phyloP scores from a whole-genome alignment of 2,329 filamentous ascomycete genomes.

The Tolypocladium ophioglossoides region DNA sequence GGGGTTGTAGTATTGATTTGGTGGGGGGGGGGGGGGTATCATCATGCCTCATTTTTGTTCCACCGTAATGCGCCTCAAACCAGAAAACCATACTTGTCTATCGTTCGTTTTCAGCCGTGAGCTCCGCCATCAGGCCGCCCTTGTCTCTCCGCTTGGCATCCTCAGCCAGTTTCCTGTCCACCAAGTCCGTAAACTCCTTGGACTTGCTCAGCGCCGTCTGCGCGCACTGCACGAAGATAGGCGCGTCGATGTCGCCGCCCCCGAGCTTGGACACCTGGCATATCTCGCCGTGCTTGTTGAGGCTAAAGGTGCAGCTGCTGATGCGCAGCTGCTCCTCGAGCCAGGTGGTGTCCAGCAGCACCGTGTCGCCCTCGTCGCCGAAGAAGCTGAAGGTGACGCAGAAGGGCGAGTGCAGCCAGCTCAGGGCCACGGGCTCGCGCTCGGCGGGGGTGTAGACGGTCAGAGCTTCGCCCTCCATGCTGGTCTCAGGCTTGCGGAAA shows the following conservation, averaged over 20 bases:
- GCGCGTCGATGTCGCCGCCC: constrained; percentile 70
- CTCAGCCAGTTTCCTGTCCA: constrained; percentile 63
- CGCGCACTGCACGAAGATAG: constrained; percentile 66
- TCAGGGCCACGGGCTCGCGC: constrained; percentile 80
- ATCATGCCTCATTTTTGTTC: constrained; percentile 5
- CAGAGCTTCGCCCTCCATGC: constrained; percentile 72
- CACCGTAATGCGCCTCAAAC: constrained; percentile 1
- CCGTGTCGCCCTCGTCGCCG: constrained; percentile 53
- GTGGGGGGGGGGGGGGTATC: constrained; percentile 4
- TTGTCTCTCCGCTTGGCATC: constrained; percentile 70
- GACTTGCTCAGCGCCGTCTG: constrained; percentile 66
- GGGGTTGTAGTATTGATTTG: neutral
- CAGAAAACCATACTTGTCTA: neutral
- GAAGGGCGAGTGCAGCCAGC: constrained; percentile 84
- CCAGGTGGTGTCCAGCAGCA: constrained; percentile 61
- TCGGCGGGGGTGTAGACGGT: constrained; percentile 78
- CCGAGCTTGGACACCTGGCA: constrained; percentile 89
- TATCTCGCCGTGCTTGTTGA: constrained; percentile 84
- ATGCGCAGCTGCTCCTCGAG: constrained; percentile 68
- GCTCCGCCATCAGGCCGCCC: constrained; percentile 67
- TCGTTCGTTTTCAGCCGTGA: constrained; percentile 76
- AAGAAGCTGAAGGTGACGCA: constrained; percentile 87
- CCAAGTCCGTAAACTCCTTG: constrained; percentile 64
- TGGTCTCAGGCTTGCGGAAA: constrained; percentile 83
- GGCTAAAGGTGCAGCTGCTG: constrained; percentile 67